Evolutionary conservation across 495 filamentous ascomycete species (phyloP).

Genomic region (Neurospora intermedia): DNA sequence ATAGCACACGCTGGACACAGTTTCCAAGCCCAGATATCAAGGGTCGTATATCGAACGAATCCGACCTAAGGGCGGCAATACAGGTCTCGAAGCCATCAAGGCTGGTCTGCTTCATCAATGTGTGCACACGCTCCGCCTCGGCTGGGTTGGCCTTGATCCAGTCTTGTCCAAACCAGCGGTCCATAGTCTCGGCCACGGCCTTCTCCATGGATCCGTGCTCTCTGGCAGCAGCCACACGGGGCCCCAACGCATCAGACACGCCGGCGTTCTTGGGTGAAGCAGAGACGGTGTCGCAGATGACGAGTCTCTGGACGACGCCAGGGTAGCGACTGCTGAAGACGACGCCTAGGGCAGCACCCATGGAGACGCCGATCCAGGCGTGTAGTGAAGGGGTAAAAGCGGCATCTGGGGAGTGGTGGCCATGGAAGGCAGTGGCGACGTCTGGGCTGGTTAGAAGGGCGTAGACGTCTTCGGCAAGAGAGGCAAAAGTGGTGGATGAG

Average conservation of each 20-base stretch:
- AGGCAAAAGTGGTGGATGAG: conserved; percentile 18
- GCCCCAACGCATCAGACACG: conserved; percentile 13
- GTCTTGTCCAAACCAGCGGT: conserved; percentile 21
- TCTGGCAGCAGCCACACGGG: conserved; percentile 15
- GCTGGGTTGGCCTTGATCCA: conserved; percentile 21
- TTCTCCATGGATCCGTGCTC: conserved; percentile 13
- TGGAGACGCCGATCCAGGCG: conserved; percentile 25
- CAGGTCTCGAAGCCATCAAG: conserved; percentile 25
- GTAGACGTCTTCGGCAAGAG: conserved; percentile 21
- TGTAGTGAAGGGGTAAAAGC: conserved; percentile 7
- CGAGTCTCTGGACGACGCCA: conserved; percentile 12
- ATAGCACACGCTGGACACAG: conserved; percentile 14
- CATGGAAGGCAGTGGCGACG: conserved; percentile 3
- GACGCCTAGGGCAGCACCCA: conserved; percentile 23
- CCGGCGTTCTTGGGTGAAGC: conserved; percentile 16
- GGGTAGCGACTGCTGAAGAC: conserved; percentile 20
- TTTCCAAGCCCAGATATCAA: conserved; percentile 7
- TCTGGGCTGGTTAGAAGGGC: conserved; percentile 13
- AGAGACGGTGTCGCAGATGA: conserved; percentile 19
- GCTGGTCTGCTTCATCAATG: conserved; percentile 18
- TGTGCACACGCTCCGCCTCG: conserved; percentile 16
- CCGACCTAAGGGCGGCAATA: conserved; percentile 17
- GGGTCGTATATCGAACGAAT: conserved; percentile 19
- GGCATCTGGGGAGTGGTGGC: neutral
- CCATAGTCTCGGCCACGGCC: conserved; percentile 13